Evolutionary conservation across 2,329 filamentous ascomycete genomes (phyloP).

Genomic region (Tricladium varicosporioides): DNA sequence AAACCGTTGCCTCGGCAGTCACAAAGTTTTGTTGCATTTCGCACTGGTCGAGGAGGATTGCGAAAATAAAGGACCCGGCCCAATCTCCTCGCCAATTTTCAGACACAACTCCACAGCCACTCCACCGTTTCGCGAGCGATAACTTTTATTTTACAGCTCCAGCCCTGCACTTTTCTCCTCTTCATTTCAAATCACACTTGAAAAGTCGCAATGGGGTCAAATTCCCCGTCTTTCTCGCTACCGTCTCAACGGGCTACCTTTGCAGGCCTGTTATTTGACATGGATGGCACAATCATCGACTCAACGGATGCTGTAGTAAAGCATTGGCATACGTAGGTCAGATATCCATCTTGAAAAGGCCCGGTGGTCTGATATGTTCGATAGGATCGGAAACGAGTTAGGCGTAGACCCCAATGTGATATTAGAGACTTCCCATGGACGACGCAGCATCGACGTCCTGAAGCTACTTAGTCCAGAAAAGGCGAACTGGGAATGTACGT

Average conservation of each 20-base stretch:
- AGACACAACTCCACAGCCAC: slow-evolving; percentile 25
- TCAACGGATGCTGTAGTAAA: slow-evolving; percentile 74
- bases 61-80: background rate
- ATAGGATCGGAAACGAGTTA: slow-evolving; percentile 76
- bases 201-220: slow-evolving; percentile 25
- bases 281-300: slow-evolving; percentile 77
- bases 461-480: slow-evolving; percentile 76
- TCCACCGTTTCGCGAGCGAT: slow-evolving; percentile 18
- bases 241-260: slow-evolving; percentile 27
- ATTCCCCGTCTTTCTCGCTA: slow-evolving; percentile 17
- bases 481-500: slow-evolving; percentile 90
- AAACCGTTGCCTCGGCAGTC: background rate
- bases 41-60: slow-evolving; percentile 6
- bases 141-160: slow-evolving; percentile 23
- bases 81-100: slow-evolving; percentile 10
- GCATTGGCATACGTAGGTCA: slow-evolving; percentile 61
- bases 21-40: slow-evolving; percentile 18
- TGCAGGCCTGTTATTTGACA: slow-evolving; percentile 52
- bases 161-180: slow-evolving; percentile 2
- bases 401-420: slow-evolving; percentile 83
- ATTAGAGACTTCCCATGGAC: slow-evolving; percentile 85
- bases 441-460: slow-evolving; percentile 83
- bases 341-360: background rate
- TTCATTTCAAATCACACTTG: slow-evolving; percentile 28
- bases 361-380: slow-evolving; percentile 1